Percentiles rank a stretch among this genome's conserved stretches.
Conservation (phyloP, 257 asterid species). For the Nicotiana knightiana region DNA sequence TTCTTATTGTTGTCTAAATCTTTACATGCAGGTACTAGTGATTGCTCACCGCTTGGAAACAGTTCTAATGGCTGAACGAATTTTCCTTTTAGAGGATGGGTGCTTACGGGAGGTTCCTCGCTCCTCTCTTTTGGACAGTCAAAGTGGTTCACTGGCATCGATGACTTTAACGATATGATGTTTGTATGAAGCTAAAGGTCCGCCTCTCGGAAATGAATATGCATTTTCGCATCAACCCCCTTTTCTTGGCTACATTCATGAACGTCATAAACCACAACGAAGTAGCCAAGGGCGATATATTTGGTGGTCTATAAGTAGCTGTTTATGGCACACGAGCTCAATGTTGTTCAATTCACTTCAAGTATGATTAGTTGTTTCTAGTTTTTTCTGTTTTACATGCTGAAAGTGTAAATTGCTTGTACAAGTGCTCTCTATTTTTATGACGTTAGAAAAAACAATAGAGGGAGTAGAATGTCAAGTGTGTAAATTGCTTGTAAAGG, state of each 20-base stretch:
- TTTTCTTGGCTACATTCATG: not conserved
- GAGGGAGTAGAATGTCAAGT: too few species aligned
- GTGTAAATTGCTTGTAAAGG: too few species aligned
- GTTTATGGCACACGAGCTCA: not conserved
- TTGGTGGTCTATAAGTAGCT: not conserved
- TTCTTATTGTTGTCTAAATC: not conserved
- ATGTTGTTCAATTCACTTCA: not conserved
- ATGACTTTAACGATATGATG: constrained; percentile 26
- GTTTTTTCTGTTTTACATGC: not conserved
- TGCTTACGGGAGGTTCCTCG: constrained; percentile 63
- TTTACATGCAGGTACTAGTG: constrained; percentile 55
- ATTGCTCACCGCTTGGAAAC: constrained; percentile 91
- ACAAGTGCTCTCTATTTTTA: too few species aligned
- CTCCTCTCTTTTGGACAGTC: constrained; percentile 43
- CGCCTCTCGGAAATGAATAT: not conserved
- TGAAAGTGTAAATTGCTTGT: not conserved
- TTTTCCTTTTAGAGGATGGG: constrained; percentile 52
- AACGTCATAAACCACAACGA: not conserved
- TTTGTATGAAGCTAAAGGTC: not conserved
- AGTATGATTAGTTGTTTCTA: too few species aligned
- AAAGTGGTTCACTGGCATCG: constrained; percentile 21
- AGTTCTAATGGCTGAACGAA: constrained; percentile 68
- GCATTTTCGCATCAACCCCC: not conserved
- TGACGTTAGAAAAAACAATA: too few species aligned
- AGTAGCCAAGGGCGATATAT: not conserved